These are phyloP conservation scores for Vickermania ingenoplastis DNA, from an alignment of 208 protist species.

Conservation along the genomic window DNA sequence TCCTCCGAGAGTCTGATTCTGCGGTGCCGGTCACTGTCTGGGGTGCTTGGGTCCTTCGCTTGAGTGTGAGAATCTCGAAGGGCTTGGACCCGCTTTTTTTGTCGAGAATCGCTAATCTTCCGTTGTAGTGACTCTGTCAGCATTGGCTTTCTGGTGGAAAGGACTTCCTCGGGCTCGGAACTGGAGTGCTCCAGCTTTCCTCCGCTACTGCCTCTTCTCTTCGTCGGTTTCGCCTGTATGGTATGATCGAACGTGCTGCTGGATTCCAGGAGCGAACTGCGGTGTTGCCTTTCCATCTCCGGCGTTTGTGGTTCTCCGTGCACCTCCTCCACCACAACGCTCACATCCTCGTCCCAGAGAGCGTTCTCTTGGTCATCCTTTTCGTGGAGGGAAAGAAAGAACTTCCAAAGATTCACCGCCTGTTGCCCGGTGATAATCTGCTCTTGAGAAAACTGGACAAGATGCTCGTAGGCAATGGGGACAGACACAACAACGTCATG, in stretches of 20 bases:
- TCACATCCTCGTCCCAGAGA: not conserved
- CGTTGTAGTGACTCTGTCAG: not conserved
- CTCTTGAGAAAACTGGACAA: constrained; percentile 66
- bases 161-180: not conserved
- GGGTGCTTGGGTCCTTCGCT: too few species aligned
- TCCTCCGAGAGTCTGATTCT: too few species aligned
- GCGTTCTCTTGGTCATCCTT: not conserved
- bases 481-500: constrained; percentile 28
- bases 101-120: not conserved
- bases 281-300: too few species aligned
- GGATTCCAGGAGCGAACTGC: not conserved
- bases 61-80: too few species aligned
- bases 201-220: too few species aligned
- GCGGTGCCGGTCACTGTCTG: too few species aligned
- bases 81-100: not conserved
- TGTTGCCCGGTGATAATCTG: constrained; percentile 70
- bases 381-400: constrained; percentile 27
- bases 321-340: not conserved
- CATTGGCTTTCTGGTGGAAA: not conserved
- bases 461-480: constrained; percentile 58
- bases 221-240: too few species aligned
- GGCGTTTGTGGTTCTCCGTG: not conserved
- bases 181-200: not conserved
- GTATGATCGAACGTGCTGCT: too few species aligned
- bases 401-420: constrained; percentile 62